Base-by-base conservation (phyloP, 2,329 filamentous ascomycete genomes). In the Penicillium verrucosum region DNA sequence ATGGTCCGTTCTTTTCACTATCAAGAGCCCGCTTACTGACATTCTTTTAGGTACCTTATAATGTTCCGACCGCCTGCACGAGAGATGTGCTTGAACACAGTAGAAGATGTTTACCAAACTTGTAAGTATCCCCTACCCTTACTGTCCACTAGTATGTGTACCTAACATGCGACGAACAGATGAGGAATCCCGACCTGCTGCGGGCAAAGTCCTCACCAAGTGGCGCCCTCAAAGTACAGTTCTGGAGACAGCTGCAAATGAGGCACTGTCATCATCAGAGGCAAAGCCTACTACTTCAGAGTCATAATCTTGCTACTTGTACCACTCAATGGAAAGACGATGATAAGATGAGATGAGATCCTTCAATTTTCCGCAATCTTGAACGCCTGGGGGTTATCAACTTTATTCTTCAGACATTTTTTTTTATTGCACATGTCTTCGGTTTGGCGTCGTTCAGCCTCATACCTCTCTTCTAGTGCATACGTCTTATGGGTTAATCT, bases 1-100 rank as follows among this genome's bases (percentile, higher is more conserved):
- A 11, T 27, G 8, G n/a, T 32, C n/a, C 21, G 6, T n/a, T 23
- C 11, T 5, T 41, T 45, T 2, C 23, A 5, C n/a, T 6, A 32
- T 16, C 21, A 45, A 34, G 23, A 47, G 6, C 53, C n/a, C 10
- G n/a, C 11, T 44, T 50, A 37, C 54, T 68, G 47, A 70, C 56
- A 30, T 16, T 32, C 3, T 18, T 51, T 6, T 51, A 80, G 78
- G 59, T 84, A 85, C 65, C 69, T 85, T 27, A 73, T 84, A 56
- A 78, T 84, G 72, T 78, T 85, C 65, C 77, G 83, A n/a, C 83
- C 84, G 5, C 85, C 85, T 0, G 81, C 81, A 1, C 76, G 83
- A 54, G 80, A 83, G 16, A 73, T 82, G 51, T 82, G 81, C 43
- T 70, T 87, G 11, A 82, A 86, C 64, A 80, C 82, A 1, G 66